Base-by-base conservation (phyloP, 345 rosid species). In the Populus nigra region DNA sequence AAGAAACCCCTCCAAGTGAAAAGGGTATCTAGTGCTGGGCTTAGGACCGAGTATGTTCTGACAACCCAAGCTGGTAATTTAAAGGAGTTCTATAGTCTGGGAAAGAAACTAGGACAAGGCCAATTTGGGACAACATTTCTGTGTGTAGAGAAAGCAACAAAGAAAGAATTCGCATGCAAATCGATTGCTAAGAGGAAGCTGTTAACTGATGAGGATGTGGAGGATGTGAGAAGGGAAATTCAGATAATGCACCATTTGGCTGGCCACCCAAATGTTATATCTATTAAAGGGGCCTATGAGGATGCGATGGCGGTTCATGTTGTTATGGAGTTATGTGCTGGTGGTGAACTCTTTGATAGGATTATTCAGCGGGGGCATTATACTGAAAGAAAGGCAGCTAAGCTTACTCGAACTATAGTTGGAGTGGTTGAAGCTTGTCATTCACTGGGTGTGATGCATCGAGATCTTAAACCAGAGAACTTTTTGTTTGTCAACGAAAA, bases 51-150 rank as follows among this genome's bases (percentile, higher is more conserved):
- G 35, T 73, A 77, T 59, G 79, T 80, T 27, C 65, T 80, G n/a
- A 71, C 76, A 65, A 75, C 79, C 71, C 71, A 72, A 66, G 76
- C 83, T 29, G 83, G 83, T 36, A 65, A 70, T 49, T 71, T 80
- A 15, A 80, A 80, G 72, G 79, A 80, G 73, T 76, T 80, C 16
- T 80, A 65, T 74, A 75, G 8, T n/a, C 9, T 80, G 72, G 83
- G 83, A 27, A 80, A 41, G 84, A 81, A 81, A 73, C 84, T 81
- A 36, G 84, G 84, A 77, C 81, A 81, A 31, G 84, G 84, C 5
- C 81, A 81, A 31, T 77, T 77, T 50, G 81, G 84, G 36, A 81
- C 72, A 2, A 81, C 78, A 62, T 81, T 77, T 63, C 84, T 77
- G 13, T 73, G 81, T 65, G 71, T 77, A 27, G 84, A 81, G 57